Percentiles rank a stretch among this genome's conserved stretches.
These are phyloP conservation scores for Fusarium sp. DNA, from an alignment of 2,329 filamentous ascomycete species.

Conservation along the genomic window DNA sequence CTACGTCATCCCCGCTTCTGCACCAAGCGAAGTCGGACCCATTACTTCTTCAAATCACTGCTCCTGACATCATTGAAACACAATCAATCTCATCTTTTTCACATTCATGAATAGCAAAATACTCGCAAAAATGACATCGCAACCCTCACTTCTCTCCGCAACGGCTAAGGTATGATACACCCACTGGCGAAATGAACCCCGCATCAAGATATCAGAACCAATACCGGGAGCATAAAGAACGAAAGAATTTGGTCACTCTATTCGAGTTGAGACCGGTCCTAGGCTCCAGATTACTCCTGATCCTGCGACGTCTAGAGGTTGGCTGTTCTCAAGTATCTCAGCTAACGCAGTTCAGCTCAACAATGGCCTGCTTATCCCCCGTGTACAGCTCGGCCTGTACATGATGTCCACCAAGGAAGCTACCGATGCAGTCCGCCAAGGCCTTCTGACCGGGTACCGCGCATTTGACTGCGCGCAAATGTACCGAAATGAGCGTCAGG, in stretches of 20 bases:
- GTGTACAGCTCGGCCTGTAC: conserved; percentile 80
- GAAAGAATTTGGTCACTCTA: not conserved
- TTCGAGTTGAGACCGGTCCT: not conserved
- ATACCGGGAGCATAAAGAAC: fast-evolving
- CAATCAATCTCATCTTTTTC: not conserved
- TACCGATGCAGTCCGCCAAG: conserved; percentile 65
- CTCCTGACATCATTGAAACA: conserved; percentile 14
- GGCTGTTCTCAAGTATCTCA: not conserved
- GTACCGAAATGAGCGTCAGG: conserved; percentile 76
- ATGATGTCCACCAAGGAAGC: conserved; percentile 73
- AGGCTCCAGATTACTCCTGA: not conserved
- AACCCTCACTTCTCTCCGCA: conserved; percentile 37
- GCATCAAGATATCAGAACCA: not conserved
- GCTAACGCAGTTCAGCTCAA: conserved; percentile 58
- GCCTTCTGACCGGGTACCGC: conserved; percentile 64
- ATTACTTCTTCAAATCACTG: conserved; percentile 8
- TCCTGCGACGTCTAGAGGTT: too few relatives aligned
- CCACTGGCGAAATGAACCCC: fast-evolving
- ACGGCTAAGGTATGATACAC: conserved; percentile 32
- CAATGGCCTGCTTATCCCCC: conserved; percentile 75
- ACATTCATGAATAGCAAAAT: not conserved
- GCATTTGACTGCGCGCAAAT: conserved; percentile 65
- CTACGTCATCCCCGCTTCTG: conserved; percentile 17
- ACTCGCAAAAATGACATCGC: conserved; percentile 31
- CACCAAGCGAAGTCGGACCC: conserved; percentile 23